Conservation (phyloP, 2,329 filamentous ascomycete genomes). For the Sporothrix protearum region DNA sequence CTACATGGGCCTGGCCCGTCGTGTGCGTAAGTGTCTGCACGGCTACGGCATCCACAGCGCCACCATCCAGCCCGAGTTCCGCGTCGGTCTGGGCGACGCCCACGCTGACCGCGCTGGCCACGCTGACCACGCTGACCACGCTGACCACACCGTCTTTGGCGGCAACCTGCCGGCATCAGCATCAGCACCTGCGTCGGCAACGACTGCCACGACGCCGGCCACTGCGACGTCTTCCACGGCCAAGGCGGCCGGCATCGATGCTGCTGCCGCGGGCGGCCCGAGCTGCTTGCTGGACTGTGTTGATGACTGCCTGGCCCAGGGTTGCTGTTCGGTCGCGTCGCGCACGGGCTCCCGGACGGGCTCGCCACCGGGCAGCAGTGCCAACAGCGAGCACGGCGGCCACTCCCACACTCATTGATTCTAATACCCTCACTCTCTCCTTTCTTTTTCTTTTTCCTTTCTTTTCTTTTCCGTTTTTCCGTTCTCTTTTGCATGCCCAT, state of each 20-base stretch:
- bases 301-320: slow-evolving; percentile 46
- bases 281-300: slow-evolving; percentile 53
- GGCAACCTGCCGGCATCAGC: slow-evolving; percentile 9
- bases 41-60: slow-evolving; percentile 95
- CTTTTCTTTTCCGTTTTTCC: no score
- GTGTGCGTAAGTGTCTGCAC: slow-evolving; percentile 83
- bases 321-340: slow-evolving; percentile 45
- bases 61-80: slow-evolving; percentile 94
- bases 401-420: slow-evolving; percentile 26
- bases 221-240: slow-evolving; percentile 37
- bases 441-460: neutral
- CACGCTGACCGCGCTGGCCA: no score
- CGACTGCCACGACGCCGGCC: neutral
- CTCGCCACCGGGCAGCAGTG: slow-evolving; percentile 33
- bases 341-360: slow-evolving; percentile 31
- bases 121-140: no score
- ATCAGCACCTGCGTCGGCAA: neutral
- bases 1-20: slow-evolving; percentile 87
- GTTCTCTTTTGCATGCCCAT: neutral
- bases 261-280: slow-evolving; percentile 23
- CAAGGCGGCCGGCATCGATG: slow-evolving; percentile 33
- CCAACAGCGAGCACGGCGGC: slow-evolving; percentile 36
- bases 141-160: slow-evolving; percentile 28
- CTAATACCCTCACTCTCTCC: neutral
- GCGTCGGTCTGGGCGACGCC: slow-evolving; percentile 46